phyloP scores from a whole-genome alignment of 2,329 filamentous ascomycete genomes.

The Orbilia quercus region DNA sequence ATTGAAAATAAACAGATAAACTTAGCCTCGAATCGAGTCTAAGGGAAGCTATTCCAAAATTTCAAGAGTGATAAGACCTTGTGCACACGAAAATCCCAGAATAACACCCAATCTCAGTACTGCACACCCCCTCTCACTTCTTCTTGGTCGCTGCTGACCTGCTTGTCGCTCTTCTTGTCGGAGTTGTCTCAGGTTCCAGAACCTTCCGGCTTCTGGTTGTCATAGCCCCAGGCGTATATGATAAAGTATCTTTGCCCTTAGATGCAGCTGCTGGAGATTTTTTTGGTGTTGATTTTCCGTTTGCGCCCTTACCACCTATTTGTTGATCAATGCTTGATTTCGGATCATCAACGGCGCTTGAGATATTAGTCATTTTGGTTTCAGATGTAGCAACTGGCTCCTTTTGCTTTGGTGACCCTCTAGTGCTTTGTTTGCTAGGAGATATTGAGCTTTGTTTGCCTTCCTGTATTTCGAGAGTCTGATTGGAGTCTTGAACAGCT shows the following conservation, averaged over 20 bases:
- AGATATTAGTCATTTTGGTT: not conserved
- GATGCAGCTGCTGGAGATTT: slow-evolving; percentile 30
- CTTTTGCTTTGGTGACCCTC: slow-evolving; percentile 35
- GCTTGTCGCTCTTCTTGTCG: slow-evolving; percentile 43
- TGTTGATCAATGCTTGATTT: slow-evolving; percentile 23
- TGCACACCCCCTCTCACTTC: slow-evolving; percentile 7
- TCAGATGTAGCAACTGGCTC: slow-evolving; percentile 6
- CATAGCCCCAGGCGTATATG: slow-evolving; percentile 42
- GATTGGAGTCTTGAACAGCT: slow-evolving; percentile 7
- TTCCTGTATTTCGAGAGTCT: not conserved
- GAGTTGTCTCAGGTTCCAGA: slow-evolving; percentile 42
- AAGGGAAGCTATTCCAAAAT: no score
- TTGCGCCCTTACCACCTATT: slow-evolving; percentile 2
- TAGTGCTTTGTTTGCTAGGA: slow-evolving; percentile 27
- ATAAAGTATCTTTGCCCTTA: slow-evolving; percentile 29
- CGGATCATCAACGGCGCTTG: slow-evolving; percentile 13
- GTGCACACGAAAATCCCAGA: not conserved
- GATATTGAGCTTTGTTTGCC: slow-evolving; percentile 11
- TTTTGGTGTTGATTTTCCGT: slow-evolving; percentile 27
- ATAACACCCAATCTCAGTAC: not conserved
- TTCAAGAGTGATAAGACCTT: not conserved
- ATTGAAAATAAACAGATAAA: no score
- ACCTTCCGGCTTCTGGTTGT: slow-evolving; percentile 47
- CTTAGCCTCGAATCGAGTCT: no score
- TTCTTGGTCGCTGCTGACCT: slow-evolving; percentile 26